Evolutionary conservation across 2,329 filamentous ascomycete species (phyloP).

Genomic region (Pseudofabraea citricarpa): DNA sequence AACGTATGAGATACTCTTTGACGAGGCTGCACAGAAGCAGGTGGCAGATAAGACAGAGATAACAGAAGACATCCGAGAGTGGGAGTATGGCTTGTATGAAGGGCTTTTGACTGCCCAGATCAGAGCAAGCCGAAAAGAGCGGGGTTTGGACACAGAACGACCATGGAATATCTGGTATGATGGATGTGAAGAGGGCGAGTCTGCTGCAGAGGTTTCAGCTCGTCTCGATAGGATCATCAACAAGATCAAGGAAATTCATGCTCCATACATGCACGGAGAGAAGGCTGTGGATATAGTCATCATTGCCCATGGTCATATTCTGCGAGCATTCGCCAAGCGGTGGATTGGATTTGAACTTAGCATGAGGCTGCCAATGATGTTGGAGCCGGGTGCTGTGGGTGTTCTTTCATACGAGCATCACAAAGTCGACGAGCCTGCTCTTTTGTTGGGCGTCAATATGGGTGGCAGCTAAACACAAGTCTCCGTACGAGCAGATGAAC

Average conservation of each 20-base stretch:
- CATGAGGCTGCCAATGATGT: slow-evolving; percentile 29
- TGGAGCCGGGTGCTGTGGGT: slow-evolving; percentile 34
- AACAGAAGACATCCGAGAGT: slow-evolving; percentile 41
- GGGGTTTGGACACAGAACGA: slow-evolving; percentile 37
- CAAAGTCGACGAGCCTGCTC: slow-evolving; percentile 31
- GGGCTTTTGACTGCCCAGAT: slow-evolving; percentile 41
- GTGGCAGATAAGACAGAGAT: slow-evolving; percentile 28
- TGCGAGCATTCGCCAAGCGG: slow-evolving; percentile 49
- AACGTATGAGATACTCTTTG: slow-evolving; percentile 42
- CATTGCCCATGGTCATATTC: slow-evolving; percentile 41
- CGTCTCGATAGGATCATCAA: slow-evolving; percentile 45
- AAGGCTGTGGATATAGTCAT: slow-evolving; percentile 44
- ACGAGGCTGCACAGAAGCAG: slow-evolving; percentile 15
- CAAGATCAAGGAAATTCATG: slow-evolving; percentile 43
- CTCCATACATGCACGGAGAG: slow-evolving; percentile 36
- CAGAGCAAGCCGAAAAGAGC: slow-evolving; percentile 29
- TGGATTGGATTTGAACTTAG: slow-evolving; percentile 43
- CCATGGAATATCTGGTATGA: slow-evolving; percentile 48
- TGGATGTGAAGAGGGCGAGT: slow-evolving; percentile 45
- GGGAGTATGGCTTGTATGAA: slow-evolving; percentile 47
- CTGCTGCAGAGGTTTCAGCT: slow-evolving; percentile 39
- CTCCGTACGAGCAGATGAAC: background rate
- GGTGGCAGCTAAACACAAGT: slow-evolving; percentile 8
- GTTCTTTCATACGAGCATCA: slow-evolving; percentile 32
- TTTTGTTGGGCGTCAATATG: slow-evolving; percentile 31